phyloP scores from a whole-genome alignment of 1,284 basidiomycete species.

The Ustilago trichophora region DNA sequence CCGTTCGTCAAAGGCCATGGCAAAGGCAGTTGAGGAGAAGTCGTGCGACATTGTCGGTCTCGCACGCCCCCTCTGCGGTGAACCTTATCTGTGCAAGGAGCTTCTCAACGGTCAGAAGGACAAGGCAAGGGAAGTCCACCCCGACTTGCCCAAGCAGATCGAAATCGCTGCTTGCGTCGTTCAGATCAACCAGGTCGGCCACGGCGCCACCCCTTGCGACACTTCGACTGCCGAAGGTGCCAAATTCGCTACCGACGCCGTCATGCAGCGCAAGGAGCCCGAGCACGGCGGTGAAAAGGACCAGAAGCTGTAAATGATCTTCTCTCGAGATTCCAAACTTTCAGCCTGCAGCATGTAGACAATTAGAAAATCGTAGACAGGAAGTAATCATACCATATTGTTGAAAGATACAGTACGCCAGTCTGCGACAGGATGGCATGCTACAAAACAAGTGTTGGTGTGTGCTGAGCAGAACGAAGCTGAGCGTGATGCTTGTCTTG shows the following conservation, averaged over 20 bases:
- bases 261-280: slow-evolving; percentile 26
- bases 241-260: slow-evolving; percentile 30
- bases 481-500: too few relatives aligned
- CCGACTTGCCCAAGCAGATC: slow-evolving; percentile 34
- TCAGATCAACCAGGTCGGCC: slow-evolving; percentile 35
- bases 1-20: slow-evolving; percentile 73
- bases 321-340: slow-evolving; percentile 37
- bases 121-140: slow-evolving; percentile 27
- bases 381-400: too few relatives aligned
- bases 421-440: too few relatives aligned
- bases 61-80: slow-evolving; percentile 39
- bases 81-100: slow-evolving; percentile 42
- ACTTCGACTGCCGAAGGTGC: slow-evolving; percentile 47
- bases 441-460: too few relatives aligned
- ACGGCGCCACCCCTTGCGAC: slow-evolving; percentile 27
- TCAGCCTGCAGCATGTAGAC: too few relatives aligned
- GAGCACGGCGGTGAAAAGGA: slow-evolving; percentile 41
- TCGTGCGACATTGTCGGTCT: slow-evolving; percentile 52
- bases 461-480: too few relatives aligned
- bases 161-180: slow-evolving; percentile 41
- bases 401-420: too few relatives aligned
- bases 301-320: slow-evolving; percentile 24
- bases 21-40: slow-evolving; percentile 68
- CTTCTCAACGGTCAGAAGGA: slow-evolving; percentile 32
- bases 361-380: too few relatives aligned